These are phyloP conservation scores for Amanita rimosa DNA, from an alignment of 768 basidiomycete species.

Conservation along the genomic window DNA sequence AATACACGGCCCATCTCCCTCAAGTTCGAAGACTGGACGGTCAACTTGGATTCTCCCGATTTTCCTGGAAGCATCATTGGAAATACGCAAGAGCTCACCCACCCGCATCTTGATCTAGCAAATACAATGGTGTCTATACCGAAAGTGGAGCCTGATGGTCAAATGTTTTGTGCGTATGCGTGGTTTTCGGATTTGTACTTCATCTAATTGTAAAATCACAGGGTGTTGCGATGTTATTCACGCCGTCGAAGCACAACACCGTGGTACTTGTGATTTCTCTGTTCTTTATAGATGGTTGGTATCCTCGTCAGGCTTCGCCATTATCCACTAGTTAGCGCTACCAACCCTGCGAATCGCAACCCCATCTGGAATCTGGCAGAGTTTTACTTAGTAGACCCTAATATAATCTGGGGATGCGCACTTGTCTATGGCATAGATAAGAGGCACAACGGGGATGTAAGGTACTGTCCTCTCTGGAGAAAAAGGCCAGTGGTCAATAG, in stretches of 20 bases:
- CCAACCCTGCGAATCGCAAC: no score
- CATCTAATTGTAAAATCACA: constrained; percentile 8
- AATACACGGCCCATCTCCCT: constrained; percentile 15
- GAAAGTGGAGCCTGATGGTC: constrained; percentile 48
- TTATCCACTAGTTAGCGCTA: no score
- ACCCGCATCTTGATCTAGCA: constrained; percentile 48
- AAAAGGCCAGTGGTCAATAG: no score
- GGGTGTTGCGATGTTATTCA: constrained; percentile 49
- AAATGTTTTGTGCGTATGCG: constrained; percentile 41
- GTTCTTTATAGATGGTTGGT: constrained; percentile 50
- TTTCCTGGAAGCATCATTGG: constrained; percentile 49
- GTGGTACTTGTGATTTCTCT: constrained; percentile 37
- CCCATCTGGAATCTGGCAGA: no score
- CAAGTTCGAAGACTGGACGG: constrained; percentile 39
- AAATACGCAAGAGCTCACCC: constrained; percentile 47
- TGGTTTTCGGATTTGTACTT: no score
- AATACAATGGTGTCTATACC: constrained; percentile 51
- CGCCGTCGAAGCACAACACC: constrained; percentile 39
- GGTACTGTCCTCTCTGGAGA: no score
- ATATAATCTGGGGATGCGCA: no score
- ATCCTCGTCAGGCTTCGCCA: no score
- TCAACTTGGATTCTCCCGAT: constrained; percentile 35
- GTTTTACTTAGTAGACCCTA: no score
- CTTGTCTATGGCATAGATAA: no score
- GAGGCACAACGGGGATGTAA: no score